Evolutionary conservation across 2,329 filamentous ascomycete species (phyloP).

Genomic region (Coniochaeta hoffmannii): DNA sequence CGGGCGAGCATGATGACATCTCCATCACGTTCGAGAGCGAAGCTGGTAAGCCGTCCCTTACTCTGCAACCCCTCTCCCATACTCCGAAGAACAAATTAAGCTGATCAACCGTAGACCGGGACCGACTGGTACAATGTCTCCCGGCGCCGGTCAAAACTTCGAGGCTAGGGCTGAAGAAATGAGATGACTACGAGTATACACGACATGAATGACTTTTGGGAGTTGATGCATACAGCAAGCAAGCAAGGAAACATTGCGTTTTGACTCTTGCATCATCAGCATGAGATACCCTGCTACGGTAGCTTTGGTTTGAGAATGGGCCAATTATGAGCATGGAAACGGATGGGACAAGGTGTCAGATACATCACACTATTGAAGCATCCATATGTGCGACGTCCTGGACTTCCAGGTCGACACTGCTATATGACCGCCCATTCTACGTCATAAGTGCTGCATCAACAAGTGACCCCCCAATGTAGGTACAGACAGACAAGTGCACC

Average conservation of each 20-base stretch:
- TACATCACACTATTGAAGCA: neutral
- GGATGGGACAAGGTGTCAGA: neutral
- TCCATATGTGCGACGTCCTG: neutral
- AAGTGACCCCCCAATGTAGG: neutral
- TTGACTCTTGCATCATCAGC: neutral
- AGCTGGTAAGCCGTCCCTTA: conserved; percentile 49
- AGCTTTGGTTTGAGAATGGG: neutral
- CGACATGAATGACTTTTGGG: neutral
- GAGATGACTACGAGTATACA: neutral
- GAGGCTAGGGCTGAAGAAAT: conserved; percentile 22
- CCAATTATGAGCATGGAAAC: neutral
- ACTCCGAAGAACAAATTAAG: conserved; percentile 8
- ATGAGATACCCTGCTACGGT: neutral
- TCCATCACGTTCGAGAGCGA: conserved; percentile 76
- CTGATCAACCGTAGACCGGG: conserved; percentile 36
- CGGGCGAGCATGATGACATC: conserved; percentile 89
- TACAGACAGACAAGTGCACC: neutral
- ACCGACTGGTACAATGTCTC: conserved; percentile 41
- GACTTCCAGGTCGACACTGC: neutral
- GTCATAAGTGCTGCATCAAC: neutral
- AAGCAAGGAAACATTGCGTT: neutral
- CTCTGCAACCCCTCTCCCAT: neutral
- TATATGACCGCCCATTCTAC: neutral
- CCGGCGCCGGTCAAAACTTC: conserved; percentile 50
- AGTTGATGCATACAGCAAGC: neutral